Evolutionary conservation across 1,284 basidiomycete genomes (phyloP), one percentile per base, ranked within the genome.

Genomic region (Ganoderma lingzhi): DNA sequence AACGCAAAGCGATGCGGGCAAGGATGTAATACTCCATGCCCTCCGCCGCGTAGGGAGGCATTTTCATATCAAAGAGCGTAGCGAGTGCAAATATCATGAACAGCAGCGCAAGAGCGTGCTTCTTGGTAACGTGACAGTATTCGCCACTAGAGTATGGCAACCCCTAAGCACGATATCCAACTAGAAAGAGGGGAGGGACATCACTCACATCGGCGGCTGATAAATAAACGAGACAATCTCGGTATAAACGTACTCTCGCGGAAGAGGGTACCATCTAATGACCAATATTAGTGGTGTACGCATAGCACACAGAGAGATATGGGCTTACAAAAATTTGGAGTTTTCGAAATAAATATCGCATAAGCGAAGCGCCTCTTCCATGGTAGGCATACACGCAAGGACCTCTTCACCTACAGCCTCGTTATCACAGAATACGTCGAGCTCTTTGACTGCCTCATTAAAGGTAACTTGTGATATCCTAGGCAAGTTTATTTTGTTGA

Each of bases 1-100:
- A 84, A n/a, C 81, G 80, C 23, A 90, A 75, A 3, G 86, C 80
- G 3, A 87, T 82, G 3, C 87, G 84, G 3, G 89, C 82, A 9
- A 91, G 76, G 53, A 87, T 80, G 73, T 86, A 87, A 72, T 87
- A 91, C 64, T 91, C 89, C 64, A 87, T 81, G 6, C 89, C 85
- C 67, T 88, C 84, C 9, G 83, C 76, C 6, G 82, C 81, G 71
- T 84, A 85, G 19, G 86, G 78, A 0, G 82, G 81, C 53, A 78
- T 78, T 48, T 77, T 74, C 71, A 32, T 80, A 72, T 91, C 88
- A 68, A 89, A 86, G 10, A 90, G 79, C 0, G 84, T 74, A 2
- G 77, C 78, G 3, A 82, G 73, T 3, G 79, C 76, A 63, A 82
- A 79, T 1, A 91, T 80, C 63, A 84, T 83, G 73, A 89, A 90